Conservation (phyloP, 2,329 filamentous ascomycete genomes). For the Penicillium fuscoglaucum region DNA sequence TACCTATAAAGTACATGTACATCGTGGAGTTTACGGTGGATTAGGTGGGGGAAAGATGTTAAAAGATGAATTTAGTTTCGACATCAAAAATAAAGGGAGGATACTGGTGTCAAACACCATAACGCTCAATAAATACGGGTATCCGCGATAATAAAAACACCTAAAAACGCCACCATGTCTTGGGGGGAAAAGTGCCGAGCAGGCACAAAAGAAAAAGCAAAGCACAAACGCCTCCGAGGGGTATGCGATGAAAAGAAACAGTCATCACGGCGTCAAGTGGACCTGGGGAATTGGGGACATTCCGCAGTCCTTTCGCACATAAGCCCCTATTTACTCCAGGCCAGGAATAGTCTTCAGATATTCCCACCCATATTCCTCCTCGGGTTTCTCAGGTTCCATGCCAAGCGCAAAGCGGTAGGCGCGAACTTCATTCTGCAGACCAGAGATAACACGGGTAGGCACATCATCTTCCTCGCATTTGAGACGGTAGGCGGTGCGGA, state of each 20-base stretch:
- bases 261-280: slow-evolving; percentile 19
- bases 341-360: slow-evolving; percentile 47
- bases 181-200: background rate
- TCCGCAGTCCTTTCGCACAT: slow-evolving; percentile 9
- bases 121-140: slow-evolving; percentile 10
- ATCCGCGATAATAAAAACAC: slow-evolving; percentile 11
- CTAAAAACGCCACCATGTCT: slow-evolving; percentile 2
- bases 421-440: slow-evolving; percentile 52
- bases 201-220: background rate
- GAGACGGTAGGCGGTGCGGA: slow-evolving; percentile 50
- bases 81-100: background rate
- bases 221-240: slow-evolving; percentile 7
- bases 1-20: background rate
- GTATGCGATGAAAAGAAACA: slow-evolving; percentile 9
- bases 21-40: background rate
- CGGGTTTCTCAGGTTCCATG: slow-evolving; percentile 50
- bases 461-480: slow-evolving; percentile 50
- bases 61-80: background rate
- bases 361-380: slow-evolving; percentile 53
- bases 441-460: slow-evolving; percentile 46
- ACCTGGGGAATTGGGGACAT: slow-evolving; percentile 15
- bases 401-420: slow-evolving; percentile 50
- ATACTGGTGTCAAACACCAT: background rate
- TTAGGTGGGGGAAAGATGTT: background rate
- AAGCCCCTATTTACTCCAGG: slow-evolving; percentile 28